phyloP scores from a whole-genome alignment of 1,284 basidiomycete species.

The Lentinula novae-zelandiae region DNA sequence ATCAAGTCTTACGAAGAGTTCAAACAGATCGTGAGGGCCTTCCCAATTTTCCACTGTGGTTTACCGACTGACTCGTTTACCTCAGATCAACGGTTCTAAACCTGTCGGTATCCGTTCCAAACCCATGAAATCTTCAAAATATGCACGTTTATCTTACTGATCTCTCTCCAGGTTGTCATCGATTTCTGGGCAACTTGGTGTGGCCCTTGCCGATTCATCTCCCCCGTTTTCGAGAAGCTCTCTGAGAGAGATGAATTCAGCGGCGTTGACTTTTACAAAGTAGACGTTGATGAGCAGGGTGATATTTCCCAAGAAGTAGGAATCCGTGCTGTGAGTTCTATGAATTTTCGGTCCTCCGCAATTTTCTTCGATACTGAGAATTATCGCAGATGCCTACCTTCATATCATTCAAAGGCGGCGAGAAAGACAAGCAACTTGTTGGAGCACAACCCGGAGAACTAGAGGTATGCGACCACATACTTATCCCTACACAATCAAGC shows the following conservation, averaged over 20 bases:
- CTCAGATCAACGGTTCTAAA: conserved; percentile 56
- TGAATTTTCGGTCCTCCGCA: neutral
- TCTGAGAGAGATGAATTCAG: conserved; percentile 32
- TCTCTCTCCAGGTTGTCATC: conserved; percentile 43
- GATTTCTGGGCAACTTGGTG: conserved; percentile 82
- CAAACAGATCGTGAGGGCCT: conserved; percentile 27
- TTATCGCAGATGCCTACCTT: conserved; percentile 70
- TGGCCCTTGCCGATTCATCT: conserved; percentile 75
- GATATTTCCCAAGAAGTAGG: conserved; percentile 61
- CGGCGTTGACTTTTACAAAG: conserved; percentile 66
- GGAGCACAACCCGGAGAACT: conserved; percentile 48
- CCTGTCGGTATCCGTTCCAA: conserved; percentile 18
- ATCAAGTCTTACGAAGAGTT: conserved; percentile 30
- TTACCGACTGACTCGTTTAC: neutral
- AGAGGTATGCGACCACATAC: conserved; percentile 11
- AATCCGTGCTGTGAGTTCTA: conserved; percentile 60
- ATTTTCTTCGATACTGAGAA: conserved; percentile 7
- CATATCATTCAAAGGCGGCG: conserved; percentile 66
- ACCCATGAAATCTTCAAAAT: neutral
- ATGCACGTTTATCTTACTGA: neutral
- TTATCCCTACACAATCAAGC: neutral
- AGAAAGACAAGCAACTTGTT: conserved; percentile 56
- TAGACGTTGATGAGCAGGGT: conserved; percentile 67
- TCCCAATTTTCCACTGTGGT: neutral
- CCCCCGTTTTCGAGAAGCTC: conserved; percentile 76